Base-by-base conservation (phyloP, 2,329 filamentous ascomycete species). In the Aspergillus transmontanensis region DNA sequence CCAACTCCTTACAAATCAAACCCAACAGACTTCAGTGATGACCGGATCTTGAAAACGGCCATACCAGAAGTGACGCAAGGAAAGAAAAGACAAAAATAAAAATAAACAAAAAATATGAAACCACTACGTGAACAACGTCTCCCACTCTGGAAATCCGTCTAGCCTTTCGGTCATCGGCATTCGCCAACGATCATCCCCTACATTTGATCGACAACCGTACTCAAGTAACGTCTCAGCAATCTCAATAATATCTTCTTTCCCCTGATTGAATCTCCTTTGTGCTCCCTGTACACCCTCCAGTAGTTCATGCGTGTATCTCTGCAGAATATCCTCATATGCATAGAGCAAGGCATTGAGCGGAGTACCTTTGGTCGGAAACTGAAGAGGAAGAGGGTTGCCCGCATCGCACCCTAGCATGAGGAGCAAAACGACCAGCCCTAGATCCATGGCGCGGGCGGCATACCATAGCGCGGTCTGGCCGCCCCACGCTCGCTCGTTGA, bases 401-500 rank as follows among this genome's bases (percentile, higher is more conserved):
- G n/a, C 21, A 39, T 39, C 51, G 16, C 30, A 36, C 3, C n/a
- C 2, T 10, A 2, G 4, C 2, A 26, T 1, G 7, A 23, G 11
- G 21, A 55, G 51, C 4, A 23, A 28, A 6, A 19, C 1, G 32
- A 36, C 30, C 6, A 39, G 12, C 36, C 3, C 32, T 7, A 4
- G n/a, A 28, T 55, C 32, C 12, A 39, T 5, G 6, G 2, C 4
- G 23, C 32, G 32, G 6, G 51, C 51, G 11, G 32, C 30, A 39
- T 55, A 39, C 51, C 51, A 55, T 9, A 55, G 51, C n/a, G 32
- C 51, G 11, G 51, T 55, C n/a, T 26, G 30, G 51, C 51, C 51
- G 21, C 51, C 32, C 12, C 7, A 7, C 9, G 30, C 34, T 55
- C 51, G 11, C 14, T n/a, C n/a, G 14, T 55, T 39, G 5, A 55